Base-by-base conservation (phyloP, 352 stramenopile species). In the Pythium phragmitis region DNA sequence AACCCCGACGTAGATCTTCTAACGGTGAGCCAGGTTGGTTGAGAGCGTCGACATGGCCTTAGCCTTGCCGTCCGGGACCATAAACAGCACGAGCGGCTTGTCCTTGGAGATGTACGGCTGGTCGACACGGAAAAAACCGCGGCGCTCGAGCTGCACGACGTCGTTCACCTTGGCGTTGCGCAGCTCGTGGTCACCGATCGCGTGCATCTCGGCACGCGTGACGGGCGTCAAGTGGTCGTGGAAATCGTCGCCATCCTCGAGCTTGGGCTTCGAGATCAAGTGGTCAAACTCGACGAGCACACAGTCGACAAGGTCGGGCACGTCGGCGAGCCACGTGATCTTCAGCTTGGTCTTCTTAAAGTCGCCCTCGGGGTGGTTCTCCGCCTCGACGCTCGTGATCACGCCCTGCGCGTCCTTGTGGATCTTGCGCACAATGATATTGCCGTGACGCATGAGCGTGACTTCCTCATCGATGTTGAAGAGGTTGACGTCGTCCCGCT, bases 201-300 rank as follows among this genome's bases (percentile, higher is more conserved):
- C 94, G 49, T 92, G 77, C 63, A 94, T 90, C 70, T 97, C 93
- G n/a, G 94, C 96, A 42, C 96, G 88, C 42, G 96, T 98, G 23
- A 94, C 88, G 8, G 96, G 88, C 74, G 98, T 99, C 42, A 99
- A 79, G 73, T 96, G 96, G 74, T 99, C 96, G 57, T 98, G 81
- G 73, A 99, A 99, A 60, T 99, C 89, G 67, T 99, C 97, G 37
- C 89, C 93, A 54, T 99, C 97, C 73, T 99, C 98, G 30, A 99
- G 84, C 75, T 99, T 99, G 36, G 97, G 87, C 84, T 99, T 99
- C 36, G 89, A 98, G 16, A 99, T 93, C 51, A 99, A 76, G 77
- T 99, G 96, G 73, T 99, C 98, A 73, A 99, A 99, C 80, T 99
- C 98, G 43, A 98, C 92, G 8, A 99, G 76, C 66, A 86, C 84